These are phyloP conservation scores for Diaporthe australafricana DNA, from an alignment of 2,329 filamentous ascomycete genomes.

Conservation along the genomic window DNA sequence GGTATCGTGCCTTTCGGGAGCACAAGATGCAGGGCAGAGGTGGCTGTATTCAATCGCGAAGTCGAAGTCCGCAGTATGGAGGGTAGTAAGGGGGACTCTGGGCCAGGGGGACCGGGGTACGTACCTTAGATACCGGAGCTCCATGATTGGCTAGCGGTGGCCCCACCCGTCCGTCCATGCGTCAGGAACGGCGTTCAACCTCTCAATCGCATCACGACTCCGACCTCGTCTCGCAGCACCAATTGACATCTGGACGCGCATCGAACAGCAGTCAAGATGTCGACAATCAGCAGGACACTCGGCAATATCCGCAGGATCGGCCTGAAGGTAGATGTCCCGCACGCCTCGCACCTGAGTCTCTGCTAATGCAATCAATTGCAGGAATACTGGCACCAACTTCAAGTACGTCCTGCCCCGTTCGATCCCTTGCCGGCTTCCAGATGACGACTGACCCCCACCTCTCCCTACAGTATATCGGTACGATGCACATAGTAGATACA, in stretches of 20 bases:
- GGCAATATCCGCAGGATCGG: conserved; percentile 89
- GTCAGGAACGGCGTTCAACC: conserved; percentile 34
- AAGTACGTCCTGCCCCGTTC: conserved; percentile 71
- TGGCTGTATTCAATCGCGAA: too few species aligned
- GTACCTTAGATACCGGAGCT: conserved; percentile 37
- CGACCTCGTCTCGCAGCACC: conserved; percentile 35
- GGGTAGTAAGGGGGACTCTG: conserved; percentile 24
- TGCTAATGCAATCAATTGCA: conserved; percentile 58
- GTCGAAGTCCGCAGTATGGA: not conserved
- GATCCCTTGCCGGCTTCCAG: conserved; percentile 30
- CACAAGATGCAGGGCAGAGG: too few species aligned
- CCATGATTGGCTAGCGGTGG: conserved; percentile 40
- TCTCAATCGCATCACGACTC: conserved; percentile 39
- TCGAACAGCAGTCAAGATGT: conserved; percentile 74
- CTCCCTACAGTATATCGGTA: conserved; percentile 67
- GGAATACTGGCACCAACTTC: conserved; percentile 93
- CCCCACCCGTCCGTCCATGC: conserved; percentile 28
- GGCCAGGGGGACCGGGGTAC: conserved; percentile 38
- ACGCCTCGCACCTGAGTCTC: conserved; percentile 12
- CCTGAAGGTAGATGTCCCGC: conserved; percentile 74
- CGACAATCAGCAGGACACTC: conserved; percentile 87
- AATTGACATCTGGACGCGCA: conserved; percentile 44
- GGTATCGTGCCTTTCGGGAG: not conserved
- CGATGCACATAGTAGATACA: conserved; percentile 5
- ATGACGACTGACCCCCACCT: conserved; percentile 40